Evolutionary conservation across 257 asterid genomes (phyloP).

Genomic region (Vinca minor): DNA sequence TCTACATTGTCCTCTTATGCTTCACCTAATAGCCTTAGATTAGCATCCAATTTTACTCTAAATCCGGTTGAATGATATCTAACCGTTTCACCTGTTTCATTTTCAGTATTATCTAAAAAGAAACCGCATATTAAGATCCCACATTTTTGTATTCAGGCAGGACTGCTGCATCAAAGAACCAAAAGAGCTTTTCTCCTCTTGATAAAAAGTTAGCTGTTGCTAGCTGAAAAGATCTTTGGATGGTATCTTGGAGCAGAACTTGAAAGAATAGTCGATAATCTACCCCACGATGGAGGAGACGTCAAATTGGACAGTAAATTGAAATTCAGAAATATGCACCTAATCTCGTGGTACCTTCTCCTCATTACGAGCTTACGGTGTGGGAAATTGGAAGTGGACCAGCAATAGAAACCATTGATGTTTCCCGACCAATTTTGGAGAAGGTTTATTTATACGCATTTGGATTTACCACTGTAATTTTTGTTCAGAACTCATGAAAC

Average conservation of each 20-base stretch:
- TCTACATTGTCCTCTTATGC: background rate
- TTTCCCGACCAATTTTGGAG: too few relatives aligned
- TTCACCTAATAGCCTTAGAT: background rate
- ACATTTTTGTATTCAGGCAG: slow-evolving; percentile 33
- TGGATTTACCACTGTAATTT: too few relatives aligned
- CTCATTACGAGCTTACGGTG: background rate
- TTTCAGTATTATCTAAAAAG: background rate
- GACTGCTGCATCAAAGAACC: slow-evolving; percentile 29
- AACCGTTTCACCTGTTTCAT: background rate
- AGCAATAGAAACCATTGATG: background rate
- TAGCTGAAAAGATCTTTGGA: slow-evolving; percentile 8
- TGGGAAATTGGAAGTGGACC: background rate
- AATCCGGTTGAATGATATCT: background rate
- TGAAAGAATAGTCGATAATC: background rate
- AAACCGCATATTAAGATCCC: background rate
- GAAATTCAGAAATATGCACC: background rate
- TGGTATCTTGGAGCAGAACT: background rate
- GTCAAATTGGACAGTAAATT: background rate
- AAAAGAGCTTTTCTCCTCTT: slow-evolving; percentile 16
- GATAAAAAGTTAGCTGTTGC: slow-evolving; percentile 24
- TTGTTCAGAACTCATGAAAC: too few relatives aligned
- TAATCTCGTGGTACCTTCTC: background rate
- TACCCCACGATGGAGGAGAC: background rate
- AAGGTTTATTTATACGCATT: too few relatives aligned
- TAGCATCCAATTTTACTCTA: background rate